Percentiles rank a stretch among this genome's conserved stretches.
Conservation (phyloP, 2,329 filamentous ascomycete genomes). For the Fusarium anguioides region DNA sequence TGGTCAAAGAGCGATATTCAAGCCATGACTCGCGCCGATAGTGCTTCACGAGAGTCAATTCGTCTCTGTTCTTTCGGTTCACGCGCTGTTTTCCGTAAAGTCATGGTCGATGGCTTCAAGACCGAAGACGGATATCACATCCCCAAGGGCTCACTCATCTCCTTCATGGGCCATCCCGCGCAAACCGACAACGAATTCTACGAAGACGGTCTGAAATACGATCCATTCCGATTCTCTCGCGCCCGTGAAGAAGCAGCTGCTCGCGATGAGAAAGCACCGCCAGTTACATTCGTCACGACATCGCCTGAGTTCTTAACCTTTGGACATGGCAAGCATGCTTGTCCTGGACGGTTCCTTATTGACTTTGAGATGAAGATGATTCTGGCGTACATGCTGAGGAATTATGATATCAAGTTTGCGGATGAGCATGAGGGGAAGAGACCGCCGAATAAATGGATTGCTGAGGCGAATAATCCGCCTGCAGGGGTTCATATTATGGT, state of each 20-base stretch:
- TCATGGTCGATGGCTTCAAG: conserved; percentile 44
- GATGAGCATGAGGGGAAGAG: conserved; percentile 36
- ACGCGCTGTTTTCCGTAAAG: conserved; percentile 46
- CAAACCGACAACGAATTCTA: conserved; percentile 48
- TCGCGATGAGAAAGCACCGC: conserved; percentile 18
- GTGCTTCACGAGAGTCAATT: conserved; percentile 57
- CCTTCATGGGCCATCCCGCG: conserved; percentile 48
- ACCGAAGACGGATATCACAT: conserved; percentile 49
- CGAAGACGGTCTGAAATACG: conserved; percentile 52
- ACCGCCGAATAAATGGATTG: conserved; percentile 34
- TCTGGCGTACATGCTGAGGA: conserved; percentile 34
- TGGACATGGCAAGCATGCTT: conserved; percentile 51
- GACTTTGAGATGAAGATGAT: conserved; percentile 51
- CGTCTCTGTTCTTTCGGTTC: conserved; percentile 50
- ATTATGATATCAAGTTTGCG: conserved; percentile 38
- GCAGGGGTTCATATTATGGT: conserved; percentile 31
- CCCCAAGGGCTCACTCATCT: conserved; percentile 49
- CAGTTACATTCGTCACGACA: conserved; percentile 30
- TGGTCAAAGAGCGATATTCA: conserved; percentile 56
- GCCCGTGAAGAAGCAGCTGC: conserved; percentile 45
- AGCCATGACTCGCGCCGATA: conserved; percentile 55
- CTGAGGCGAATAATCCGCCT: conserved; percentile 36
- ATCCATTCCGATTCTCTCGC: conserved; percentile 56
- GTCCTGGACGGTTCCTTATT: conserved; percentile 46
- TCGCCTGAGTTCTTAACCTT: conserved; percentile 48